Base-by-base conservation (phyloP, 352 stramenopile species). In the Globisporangium okanoganense region DNA sequence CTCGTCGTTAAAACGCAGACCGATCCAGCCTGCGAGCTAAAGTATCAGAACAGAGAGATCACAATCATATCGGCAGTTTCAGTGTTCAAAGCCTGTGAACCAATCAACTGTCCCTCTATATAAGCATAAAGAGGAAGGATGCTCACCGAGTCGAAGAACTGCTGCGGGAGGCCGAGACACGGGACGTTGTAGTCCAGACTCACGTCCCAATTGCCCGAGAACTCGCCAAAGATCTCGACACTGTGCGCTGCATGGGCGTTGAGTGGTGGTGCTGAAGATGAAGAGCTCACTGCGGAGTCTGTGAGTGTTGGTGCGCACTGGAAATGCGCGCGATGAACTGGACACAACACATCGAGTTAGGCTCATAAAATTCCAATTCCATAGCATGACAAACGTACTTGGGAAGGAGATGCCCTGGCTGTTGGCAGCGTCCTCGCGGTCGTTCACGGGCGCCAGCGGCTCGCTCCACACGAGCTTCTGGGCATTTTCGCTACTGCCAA, bases 141-240 rank as follows among this genome's bases (percentile, higher is more conserved):
- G 29, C 49, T 27, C 68, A 90, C 81, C 56, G 70, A 62, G 44
- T 86, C 76, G 45, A 84, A 90, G 56, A 88, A 88, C 51, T 90
- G 75, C 35, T 69, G 66, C 2, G 81, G 78, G 0, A 90, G 75
- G 20, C 72, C 65, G 18, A 90, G 70, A 38, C 81, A 90, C 5
- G 78, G 76, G 0, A 65, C 44, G 58, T 88, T 85, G 31, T 87
- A 82, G 50, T 90, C 80, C 25, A 90, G 56, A 3, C 69, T 44
- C 9, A 74, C 77, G 40, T 90, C 73, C 81, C 81, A 90, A 51
- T 76, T 80, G 36, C 70, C 72, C 31, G 81, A 75, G 51, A 76
- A 76, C 36, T 79, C 75, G 2, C 77, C 81, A 61, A 90, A 79
- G 53, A 87, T 54, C 38, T 66, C 58, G 29, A 79, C 70, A 7